Conservation (phyloP, 2,329 filamentous ascomycete genomes). For the Aspergillus sp. region DNA sequence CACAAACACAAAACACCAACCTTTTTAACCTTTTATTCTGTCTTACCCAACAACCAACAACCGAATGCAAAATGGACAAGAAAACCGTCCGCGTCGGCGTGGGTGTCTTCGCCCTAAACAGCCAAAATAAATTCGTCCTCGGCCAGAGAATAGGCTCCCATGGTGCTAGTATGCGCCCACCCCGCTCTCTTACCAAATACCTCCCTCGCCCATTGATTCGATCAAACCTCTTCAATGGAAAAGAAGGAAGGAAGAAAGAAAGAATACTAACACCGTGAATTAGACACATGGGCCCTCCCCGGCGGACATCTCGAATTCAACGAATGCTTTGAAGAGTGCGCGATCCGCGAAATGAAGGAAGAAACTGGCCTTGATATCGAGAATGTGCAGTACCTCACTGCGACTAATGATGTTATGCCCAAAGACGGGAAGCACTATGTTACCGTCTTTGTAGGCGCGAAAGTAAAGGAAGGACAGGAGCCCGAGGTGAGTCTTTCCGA, state of each 20-base stretch:
- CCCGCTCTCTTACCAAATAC: too few species aligned
- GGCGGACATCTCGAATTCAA: slow-evolving; percentile 74
- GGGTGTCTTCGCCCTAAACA: slow-evolving; percentile 16
- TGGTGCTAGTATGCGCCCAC: slow-evolving; percentile 11
- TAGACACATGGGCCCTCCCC: slow-evolving; percentile 66
- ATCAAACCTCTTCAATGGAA: neutral
- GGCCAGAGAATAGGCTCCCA: slow-evolving; percentile 18
- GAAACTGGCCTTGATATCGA: slow-evolving; percentile 65
- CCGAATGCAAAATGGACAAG: neutral
- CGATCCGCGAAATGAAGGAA: slow-evolving; percentile 66
- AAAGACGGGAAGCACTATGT: slow-evolving; percentile 68
- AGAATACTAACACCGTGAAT: neutral
- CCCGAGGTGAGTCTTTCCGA: slow-evolving; percentile 51
- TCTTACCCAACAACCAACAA: neutral
- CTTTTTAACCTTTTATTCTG: neutral
- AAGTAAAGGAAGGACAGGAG: slow-evolving; percentile 49
- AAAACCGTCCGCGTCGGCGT: slow-evolving; percentile 15
- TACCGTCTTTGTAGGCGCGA: slow-evolving; percentile 64
- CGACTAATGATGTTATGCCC: slow-evolving; percentile 67
- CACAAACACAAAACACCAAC: neutral
- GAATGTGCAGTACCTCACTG: slow-evolving; percentile 54
- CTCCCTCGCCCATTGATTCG: too few species aligned
- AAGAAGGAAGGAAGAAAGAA: neutral
- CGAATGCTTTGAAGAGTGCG: slow-evolving; percentile 63
- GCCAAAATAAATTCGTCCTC: slow-evolving; percentile 13